Percentiles rank a stretch among this genome's conserved stretches.
Evolutionary conservation across 305 asterid species (phyloP).

Genomic region (Fraxinus platypoda): DNA sequence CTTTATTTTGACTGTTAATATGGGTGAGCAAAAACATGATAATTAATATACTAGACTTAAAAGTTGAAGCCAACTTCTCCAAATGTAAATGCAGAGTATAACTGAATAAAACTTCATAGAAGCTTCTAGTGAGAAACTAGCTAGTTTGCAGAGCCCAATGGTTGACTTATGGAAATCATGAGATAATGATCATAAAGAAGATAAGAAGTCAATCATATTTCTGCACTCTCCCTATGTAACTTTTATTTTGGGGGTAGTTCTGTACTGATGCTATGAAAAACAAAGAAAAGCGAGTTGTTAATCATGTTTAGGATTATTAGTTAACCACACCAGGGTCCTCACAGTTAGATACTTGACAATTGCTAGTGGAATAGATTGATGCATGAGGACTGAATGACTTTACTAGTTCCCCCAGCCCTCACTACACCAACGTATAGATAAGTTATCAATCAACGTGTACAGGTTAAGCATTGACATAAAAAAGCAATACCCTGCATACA

Average conservation of each 20-base stretch:
- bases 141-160: constrained; percentile 5
- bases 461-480: constrained; percentile 3
- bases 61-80: not conserved
- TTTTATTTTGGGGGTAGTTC: not conserved
- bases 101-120: constrained; percentile 9
- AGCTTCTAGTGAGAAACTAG: not conserved
- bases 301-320: not conserved
- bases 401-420: not conserved
- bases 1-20: not conserved
- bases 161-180: not conserved
- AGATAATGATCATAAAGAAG: not conserved
- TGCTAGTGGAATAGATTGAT: not conserved
- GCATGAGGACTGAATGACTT: not conserved
- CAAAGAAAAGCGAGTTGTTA: not conserved
- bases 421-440: constrained; percentile 3
- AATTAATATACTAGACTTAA: not conserved
- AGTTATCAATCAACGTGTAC: constrained; percentile 6
- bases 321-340: not conserved
- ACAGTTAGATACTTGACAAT: not conserved
- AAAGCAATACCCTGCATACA: constrained; percentile 63
- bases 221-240: not conserved
- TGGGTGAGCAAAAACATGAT: not conserved
- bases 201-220: not conserved
- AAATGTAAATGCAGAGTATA: not conserved
- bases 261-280: not conserved